A percentile compares a stretch with the other conserved stretches of the same genome.
Evolutionary conservation across 2,329 filamentous ascomycete species (phyloP).

Genomic region (Cladosporium velox): DNA sequence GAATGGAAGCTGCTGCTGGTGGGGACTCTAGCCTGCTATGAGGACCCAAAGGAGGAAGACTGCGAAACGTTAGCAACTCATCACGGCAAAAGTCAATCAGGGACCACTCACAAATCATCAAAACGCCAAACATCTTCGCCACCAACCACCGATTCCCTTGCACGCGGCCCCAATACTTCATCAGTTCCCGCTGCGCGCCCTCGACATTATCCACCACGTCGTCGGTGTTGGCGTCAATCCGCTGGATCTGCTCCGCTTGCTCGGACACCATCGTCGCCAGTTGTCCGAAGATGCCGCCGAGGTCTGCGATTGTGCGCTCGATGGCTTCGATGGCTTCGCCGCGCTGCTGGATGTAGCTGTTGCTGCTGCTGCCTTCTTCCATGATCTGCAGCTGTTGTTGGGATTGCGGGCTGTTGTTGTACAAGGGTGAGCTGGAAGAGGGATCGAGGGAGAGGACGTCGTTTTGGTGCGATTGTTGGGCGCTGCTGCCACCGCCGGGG

Average conservation of each 20-base stretch:
- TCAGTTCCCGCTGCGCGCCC: slow-evolving; percentile 87
- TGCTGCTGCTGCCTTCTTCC: slow-evolving; percentile 85
- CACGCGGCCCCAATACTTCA: slow-evolving; percentile 96
- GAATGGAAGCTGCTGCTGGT: background rate
- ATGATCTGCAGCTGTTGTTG: slow-evolving; percentile 84
- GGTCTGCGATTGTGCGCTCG: slow-evolving; percentile 88
- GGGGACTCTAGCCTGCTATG: slow-evolving; percentile 23
- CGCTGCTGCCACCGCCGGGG: slow-evolving; percentile 15
- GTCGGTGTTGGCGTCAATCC: slow-evolving; percentile 96
- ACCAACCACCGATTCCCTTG: slow-evolving; percentile 95
- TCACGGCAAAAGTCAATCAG: background rate
- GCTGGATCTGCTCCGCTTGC: slow-evolving; percentile 95
- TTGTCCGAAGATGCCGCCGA: slow-evolving; percentile 91
- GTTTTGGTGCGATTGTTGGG: slow-evolving; percentile 40
- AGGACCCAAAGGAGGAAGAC: slow-evolving; percentile 30
- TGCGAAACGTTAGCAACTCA: slow-evolving; percentile 30
- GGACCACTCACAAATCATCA: slow-evolving; percentile 71
- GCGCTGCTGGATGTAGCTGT: slow-evolving; percentile 88
- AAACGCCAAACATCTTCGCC: slow-evolving; percentile 78
- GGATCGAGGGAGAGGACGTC: slow-evolving; percentile 86
- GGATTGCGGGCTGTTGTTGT: slow-evolving; percentile 58
- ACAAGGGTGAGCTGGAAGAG: slow-evolving; percentile 45
- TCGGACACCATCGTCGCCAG: slow-evolving; percentile 95
- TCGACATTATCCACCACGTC: slow-evolving; percentile 98
- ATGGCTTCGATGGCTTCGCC: slow-evolving; percentile 97